Base-by-base conservation (phyloP, 2,329 filamentous ascomycete genomes). In the Diaporthe sp. region DNA sequence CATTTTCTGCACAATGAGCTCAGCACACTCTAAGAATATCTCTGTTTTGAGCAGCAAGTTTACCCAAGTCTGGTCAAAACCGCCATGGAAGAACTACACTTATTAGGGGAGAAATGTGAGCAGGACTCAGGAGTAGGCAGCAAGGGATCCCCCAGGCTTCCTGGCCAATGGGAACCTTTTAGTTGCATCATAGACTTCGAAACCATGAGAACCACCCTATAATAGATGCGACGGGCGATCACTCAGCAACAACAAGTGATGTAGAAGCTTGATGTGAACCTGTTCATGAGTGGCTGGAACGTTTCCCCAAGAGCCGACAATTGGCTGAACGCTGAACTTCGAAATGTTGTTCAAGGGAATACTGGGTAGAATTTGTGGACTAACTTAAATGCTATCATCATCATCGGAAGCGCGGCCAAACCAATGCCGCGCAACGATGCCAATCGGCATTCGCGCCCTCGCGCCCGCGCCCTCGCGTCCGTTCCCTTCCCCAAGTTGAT, bases 371-470 rank as follows among this genome's bases (percentile, higher is more conserved):
- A 3, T 28, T 25, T 28, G 37, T n/a, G 22, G 37, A 42, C 37
- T 28, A 25, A 7, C 25, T 13, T 4, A 5, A 28, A 34, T 13
- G 58, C 37, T 42, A 61, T 28, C 3, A 15, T 25, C 22, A 61
- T 28, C 3, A 61, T 61, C 25, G 37, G 58, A 61, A 39, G 58
- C 19, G 58, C 37, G 58, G 42, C 34, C 34, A 42, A 28, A 42
- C 17, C 22, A 61, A 25, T 61, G 13, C 58, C 58, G 58, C 9
- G 34, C 37, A 42, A n/a, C 19, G 34, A 39, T 13, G 58, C 25
- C 10, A 42, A 42, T 61, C 58, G 58, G 58, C 58, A 42, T 61
- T 61, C 58, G 37, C 37, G n/a, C 58, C n/a, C 34, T 13, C 34
- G 34, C 58, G 58, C 58, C 22, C 22, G 37, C 58, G 37, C 3